phyloP scores from a whole-genome alignment of 768 basidiomycete genomes.

The Mycena chlorophos region DNA sequence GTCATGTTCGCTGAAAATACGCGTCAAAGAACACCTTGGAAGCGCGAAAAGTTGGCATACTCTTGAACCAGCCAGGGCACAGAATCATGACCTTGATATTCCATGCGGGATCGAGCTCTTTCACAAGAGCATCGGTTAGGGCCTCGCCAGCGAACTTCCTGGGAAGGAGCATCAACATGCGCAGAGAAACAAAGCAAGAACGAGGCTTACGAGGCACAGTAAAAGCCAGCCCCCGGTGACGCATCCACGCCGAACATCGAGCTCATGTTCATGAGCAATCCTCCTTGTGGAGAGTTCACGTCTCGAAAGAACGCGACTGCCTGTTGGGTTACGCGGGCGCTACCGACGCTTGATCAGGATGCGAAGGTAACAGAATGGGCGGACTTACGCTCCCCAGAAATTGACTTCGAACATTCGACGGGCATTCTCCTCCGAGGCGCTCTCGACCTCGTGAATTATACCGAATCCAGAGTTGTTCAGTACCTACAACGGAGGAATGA shows the following conservation, averaged over 20 bases:
- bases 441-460: conserved; percentile 39
- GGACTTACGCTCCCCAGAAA: conserved; percentile 36
- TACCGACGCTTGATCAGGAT: too few relatives aligned
- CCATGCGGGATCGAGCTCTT: conserved; percentile 47
- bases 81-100: conserved; percentile 38
- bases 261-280: conserved; percentile 38
- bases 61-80: conserved; percentile 24
- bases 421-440: conserved; percentile 33
- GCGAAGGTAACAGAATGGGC: too few relatives aligned
- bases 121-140: conserved; percentile 36
- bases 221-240: conserved; percentile 31
- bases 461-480: conserved; percentile 44
- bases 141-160: conserved; percentile 38
- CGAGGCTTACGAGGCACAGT: conserved; percentile 24
- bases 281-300: conserved; percentile 39
- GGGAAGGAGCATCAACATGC: background rate
- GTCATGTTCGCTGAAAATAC: conserved; percentile 19
- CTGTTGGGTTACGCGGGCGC: conserved; percentile 31
- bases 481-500: conserved; percentile 22
- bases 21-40: background rate
- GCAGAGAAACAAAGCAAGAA: conserved; percentile 15
- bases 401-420: conserved; percentile 38
- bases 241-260: conserved; percentile 33
- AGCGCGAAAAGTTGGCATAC: background rate
- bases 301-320: conserved; percentile 39